These are phyloP conservation scores for Nymphaea colorata DNA, from an alignment of 164 flowering plant genomes.

Conservation along the genomic window DNA sequence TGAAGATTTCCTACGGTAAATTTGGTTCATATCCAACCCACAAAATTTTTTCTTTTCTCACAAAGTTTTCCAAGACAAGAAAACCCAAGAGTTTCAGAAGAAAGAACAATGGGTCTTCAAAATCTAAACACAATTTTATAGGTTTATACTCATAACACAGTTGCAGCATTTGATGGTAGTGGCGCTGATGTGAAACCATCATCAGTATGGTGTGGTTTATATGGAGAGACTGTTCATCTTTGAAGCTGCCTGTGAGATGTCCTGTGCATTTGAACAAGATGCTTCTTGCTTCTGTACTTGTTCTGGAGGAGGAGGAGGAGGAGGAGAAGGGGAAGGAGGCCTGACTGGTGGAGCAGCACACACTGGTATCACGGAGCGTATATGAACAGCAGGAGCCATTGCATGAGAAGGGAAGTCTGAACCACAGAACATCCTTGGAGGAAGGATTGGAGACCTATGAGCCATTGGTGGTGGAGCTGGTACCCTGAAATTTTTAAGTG, in stretches of 20 bases:
- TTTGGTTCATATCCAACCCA: neutral
- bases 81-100: neutral
- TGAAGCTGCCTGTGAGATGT: neutral
- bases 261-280: constrained; percentile 5
- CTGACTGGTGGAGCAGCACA: constrained; percentile 33
- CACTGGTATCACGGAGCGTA: constrained; percentile 39
- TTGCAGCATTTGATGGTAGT: neutral
- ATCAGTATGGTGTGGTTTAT: neutral
- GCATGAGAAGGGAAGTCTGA: constrained; percentile 11
- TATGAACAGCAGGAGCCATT: constrained; percentile 39
- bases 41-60: neutral
- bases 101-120: neutral
- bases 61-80: neutral
- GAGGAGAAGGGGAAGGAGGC: constrained; percentile 3
- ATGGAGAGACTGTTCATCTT: neutral
- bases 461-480: neutral
- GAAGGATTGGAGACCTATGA: neutral
- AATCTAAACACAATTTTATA: neutral
- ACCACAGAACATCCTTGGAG: constrained; percentile 4
- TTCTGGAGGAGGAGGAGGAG: constrained; percentile 3
- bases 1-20: too few species aligned
- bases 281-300: constrained; percentile 8
- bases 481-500: neutral
- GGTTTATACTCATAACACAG: neutral
- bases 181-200: neutral